These are phyloP conservation scores for Penicillium diatomitis DNA, from an alignment of 495 filamentous ascomycete species.

Conservation along the genomic window DNA sequence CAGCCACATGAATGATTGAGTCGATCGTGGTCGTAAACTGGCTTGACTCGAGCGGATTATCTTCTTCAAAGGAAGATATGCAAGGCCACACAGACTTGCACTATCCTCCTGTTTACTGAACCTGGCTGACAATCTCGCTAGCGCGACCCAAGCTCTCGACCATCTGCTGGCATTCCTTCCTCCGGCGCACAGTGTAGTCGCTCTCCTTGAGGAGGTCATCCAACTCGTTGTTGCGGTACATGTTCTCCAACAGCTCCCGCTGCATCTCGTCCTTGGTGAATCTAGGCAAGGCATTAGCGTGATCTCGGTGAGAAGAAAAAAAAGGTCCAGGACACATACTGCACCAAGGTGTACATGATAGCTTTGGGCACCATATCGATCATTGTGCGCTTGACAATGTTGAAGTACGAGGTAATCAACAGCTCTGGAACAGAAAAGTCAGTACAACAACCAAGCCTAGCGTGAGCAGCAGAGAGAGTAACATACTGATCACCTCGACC, in stretches of 20 bases:
- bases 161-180: conserved; percentile 99
- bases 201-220: conserved; percentile 96
- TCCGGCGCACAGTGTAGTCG: conserved; percentile 87
- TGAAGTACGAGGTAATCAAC: conserved; percentile 93
- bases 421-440: conserved; percentile 51
- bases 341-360: conserved; percentile 94
- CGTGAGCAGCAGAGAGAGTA: neutral
- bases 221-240: conserved; percentile 84
- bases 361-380: conserved; percentile 99
- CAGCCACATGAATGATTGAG: no score
- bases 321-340: conserved; percentile 49
- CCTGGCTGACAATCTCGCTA: conserved; percentile 93
- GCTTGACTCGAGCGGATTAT: no score
- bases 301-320: neutral
- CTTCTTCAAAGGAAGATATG: no score
- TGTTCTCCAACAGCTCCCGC: conserved; percentile 90
- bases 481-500: conserved; percentile 95
- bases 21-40: no score
- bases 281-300: conserved; percentile 33
- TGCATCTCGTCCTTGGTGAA: conserved; percentile 99
- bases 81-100: neutral
- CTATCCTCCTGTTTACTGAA: conserved; percentile 52
- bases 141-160: conserved; percentile 84
- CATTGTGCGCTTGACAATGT: conserved; percentile 96
- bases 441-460: neutral